These are phyloP conservation scores for Nicotiana otophora DNA, from an alignment of 257 asterid species.

Conservation along the genomic window DNA sequence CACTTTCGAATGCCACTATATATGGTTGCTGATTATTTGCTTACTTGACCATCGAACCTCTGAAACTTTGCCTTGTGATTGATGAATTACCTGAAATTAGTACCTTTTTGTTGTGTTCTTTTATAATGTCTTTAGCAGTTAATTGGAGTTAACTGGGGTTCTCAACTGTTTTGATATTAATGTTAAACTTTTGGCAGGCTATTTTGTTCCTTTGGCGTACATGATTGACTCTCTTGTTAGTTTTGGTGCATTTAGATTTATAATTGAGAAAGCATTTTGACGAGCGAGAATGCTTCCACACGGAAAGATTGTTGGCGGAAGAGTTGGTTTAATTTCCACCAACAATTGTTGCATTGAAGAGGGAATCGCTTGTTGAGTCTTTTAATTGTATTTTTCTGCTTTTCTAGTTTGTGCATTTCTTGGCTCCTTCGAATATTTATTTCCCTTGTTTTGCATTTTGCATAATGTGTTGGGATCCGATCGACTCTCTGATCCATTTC, in stretches of 20 bases:
- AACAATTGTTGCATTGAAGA: neutral
- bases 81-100: conserved; percentile 24
- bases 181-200: conserved; percentile 70
- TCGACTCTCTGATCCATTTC: no score
- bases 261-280: conserved; percentile 44
- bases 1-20: conserved; percentile 49
- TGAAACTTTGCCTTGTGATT: conserved; percentile 29
- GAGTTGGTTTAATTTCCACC: neutral
- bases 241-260: conserved; percentile 35
- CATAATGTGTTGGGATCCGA: no score
- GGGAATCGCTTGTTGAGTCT: neutral
- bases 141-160: conserved; percentile 39
- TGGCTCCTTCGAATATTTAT: neutral
- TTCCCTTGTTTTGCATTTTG: no score
- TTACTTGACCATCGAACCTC: conserved; percentile 34
- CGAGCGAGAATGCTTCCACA: no score
- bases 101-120: conserved; percentile 21
- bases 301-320: no score
- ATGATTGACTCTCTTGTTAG: conserved; percentile 57
- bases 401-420: neutral
- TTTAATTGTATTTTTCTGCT: neutral
- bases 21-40: conserved; percentile 60
- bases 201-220: conserved; percentile 48
- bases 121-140: conserved; percentile 27
- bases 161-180: conserved; percentile 34